Conservation (phyloP, 495 filamentous ascomycete genomes). For the Penicillium parvum region DNA sequence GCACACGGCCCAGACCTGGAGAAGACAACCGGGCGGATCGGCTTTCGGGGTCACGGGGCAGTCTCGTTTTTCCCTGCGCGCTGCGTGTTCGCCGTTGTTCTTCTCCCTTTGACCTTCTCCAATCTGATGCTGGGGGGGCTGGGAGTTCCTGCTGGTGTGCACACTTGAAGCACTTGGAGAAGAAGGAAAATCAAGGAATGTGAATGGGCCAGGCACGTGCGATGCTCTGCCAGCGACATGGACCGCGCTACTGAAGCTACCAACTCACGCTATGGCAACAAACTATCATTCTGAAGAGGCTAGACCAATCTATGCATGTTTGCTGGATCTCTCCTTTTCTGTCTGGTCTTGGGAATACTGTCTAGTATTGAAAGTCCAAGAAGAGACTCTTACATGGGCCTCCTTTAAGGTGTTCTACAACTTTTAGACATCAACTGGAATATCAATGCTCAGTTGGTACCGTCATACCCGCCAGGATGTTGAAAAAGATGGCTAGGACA, state of each 20-base stretch:
- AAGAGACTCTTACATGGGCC: too few species aligned
- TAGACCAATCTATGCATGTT: too few species aligned
- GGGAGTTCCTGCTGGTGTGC: background rate
- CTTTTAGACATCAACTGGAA: too few species aligned
- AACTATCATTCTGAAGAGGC: too few species aligned
- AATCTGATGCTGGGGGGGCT: background rate
- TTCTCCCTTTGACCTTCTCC: too few species aligned
- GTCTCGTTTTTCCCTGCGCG: constrained; percentile 2
- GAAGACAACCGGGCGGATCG: constrained; percentile 20
- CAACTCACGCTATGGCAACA: background rate
- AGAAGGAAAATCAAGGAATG: background rate
- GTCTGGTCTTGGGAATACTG: too few species aligned
- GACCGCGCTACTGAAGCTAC: background rate
- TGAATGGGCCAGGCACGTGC: constrained; percentile 5
- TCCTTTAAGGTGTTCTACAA: too few species aligned
- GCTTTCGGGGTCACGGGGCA: constrained; percentile 27
- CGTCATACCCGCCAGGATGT: too few species aligned
- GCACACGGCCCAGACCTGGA: constrained; percentile 28
- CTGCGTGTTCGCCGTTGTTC: background rate
- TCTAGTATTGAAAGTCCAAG: too few species aligned
- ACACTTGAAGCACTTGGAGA: background rate
- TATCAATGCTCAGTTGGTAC: too few species aligned
- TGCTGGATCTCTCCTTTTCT: too few species aligned
- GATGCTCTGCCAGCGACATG: background rate
- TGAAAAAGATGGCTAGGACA: too few species aligned